These are phyloP conservation scores for Hymenoscyphus infarciens DNA, from an alignment of 2,329 filamentous ascomycete species.

Conservation along the genomic window DNA sequence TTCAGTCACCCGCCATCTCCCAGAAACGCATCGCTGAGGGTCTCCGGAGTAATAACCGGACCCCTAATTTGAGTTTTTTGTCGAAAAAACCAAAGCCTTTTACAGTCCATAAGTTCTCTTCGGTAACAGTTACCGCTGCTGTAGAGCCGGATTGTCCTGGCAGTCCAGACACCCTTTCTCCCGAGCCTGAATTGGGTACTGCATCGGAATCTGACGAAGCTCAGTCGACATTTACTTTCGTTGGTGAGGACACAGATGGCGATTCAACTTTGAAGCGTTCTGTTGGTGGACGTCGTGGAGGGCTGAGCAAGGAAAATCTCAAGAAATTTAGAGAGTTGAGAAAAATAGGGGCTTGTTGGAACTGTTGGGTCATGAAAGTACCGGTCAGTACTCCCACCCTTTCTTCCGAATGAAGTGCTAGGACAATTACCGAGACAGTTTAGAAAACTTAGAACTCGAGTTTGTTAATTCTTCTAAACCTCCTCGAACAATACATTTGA, in stretches of 20 bases:
- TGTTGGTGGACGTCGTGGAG: constrained; percentile 20
- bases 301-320: constrained; percentile 16
- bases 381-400: constrained; percentile 16
- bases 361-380: constrained; percentile 27
- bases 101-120: neutral
- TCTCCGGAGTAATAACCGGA: neutral
- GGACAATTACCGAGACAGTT: neutral
- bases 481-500: neutral
- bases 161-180: neutral
- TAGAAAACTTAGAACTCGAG: too few relatives aligned
- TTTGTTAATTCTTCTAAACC: too few relatives aligned
- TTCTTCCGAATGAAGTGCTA: neutral
- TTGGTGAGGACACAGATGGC: constrained; percentile 11
- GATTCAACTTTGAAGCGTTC: neutral
- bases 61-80: neutral
- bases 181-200: neutral
- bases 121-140: neutral
- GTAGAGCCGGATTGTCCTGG: neutral
- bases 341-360: constrained; percentile 27
- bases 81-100: neutral
- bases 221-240: constrained; percentile 14
- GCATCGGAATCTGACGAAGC: neutral
- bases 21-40: neutral
- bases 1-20: constrained; percentile 1
- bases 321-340: constrained; percentile 22